Percentiles rank a stretch among this genome's conserved stretches.
Conservation (phyloP, 805 yeast genomes). For the Candida insectalens region DNA sequence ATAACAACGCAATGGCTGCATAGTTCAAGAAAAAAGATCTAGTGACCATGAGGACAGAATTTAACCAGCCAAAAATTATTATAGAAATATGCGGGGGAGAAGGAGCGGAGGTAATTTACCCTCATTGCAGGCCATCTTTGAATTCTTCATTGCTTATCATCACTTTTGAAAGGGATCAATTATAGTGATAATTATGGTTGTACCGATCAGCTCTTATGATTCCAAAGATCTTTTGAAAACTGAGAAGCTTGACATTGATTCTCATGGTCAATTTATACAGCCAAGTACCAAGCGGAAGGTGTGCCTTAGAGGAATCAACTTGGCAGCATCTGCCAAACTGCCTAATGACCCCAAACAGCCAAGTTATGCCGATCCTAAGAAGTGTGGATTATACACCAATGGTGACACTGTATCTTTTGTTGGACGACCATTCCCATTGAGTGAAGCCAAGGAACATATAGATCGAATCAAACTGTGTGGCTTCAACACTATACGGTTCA, state of each 20-base stretch:
- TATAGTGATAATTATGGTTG: no score
- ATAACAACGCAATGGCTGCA: not conserved
- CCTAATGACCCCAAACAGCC: constrained; percentile 50
- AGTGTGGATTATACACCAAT: constrained; percentile 43
- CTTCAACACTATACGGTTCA: constrained; percentile 65
- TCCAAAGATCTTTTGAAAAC: constrained; percentile 9
- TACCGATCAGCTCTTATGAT: no score
- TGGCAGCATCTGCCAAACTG: constrained; percentile 65
- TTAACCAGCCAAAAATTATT: no score
- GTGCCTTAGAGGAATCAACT: constrained; percentile 67
- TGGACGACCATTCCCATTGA: constrained; percentile 70
- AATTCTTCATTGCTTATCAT: no score
- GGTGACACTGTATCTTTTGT: constrained; percentile 77
- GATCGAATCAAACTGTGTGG: constrained; percentile 71
- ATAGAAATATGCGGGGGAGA: no score
- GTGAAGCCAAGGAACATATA: constrained; percentile 63
- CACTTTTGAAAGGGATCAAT: no score
- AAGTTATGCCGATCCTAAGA: constrained; percentile 26
- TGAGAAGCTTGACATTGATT: constrained; percentile 23
- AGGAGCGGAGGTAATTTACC: no score
- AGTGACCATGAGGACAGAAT: no score
- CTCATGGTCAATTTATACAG: constrained; percentile 50
- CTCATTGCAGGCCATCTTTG: no score
- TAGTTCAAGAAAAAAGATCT: no score
- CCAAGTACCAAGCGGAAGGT: constrained; percentile 44